Evolutionary conservation across 2,329 filamentous ascomycete genomes (phyloP).

Genomic region (Colletotrichum euphorbiae): DNA sequence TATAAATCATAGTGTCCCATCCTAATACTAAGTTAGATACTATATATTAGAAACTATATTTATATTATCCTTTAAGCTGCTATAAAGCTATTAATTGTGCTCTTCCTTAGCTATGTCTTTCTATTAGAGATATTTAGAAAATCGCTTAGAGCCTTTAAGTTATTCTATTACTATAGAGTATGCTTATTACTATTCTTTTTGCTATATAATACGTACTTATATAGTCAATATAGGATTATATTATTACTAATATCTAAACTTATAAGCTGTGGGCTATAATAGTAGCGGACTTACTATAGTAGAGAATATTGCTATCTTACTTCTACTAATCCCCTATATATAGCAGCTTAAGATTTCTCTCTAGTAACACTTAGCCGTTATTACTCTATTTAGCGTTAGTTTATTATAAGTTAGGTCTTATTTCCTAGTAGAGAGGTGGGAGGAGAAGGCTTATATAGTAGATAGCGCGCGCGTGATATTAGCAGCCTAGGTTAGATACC

Average conservation of each 20-base stretch:
- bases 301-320: neutral
- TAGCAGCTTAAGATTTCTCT: neutral
- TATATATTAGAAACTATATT: constrained; percentile 20
- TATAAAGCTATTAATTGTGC: constrained; percentile 9
- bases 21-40: constrained; percentile 5
- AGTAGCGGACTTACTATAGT: neutral
- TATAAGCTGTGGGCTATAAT: neutral
- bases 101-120: constrained; percentile 2
- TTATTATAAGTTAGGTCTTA: neutral
- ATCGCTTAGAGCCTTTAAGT: neutral
- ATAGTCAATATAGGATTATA: neutral
- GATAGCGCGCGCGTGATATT: neutral
- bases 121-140: neutral
- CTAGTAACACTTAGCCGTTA: neutral
- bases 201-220: neutral
- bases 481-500: neutral
- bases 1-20: neutral
- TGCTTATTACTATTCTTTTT: constrained; percentile 5
- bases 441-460: neutral
- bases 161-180: constrained; percentile 9
- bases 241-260: neutral
- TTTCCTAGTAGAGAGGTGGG: neutral
- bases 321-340: neutral
- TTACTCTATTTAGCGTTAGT: neutral
- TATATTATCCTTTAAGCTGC: constrained; percentile 6